These are phyloP conservation scores for Trypanosoma melophagium DNA, from an alignment of 208 protist species.

Conservation along the genomic window DNA sequence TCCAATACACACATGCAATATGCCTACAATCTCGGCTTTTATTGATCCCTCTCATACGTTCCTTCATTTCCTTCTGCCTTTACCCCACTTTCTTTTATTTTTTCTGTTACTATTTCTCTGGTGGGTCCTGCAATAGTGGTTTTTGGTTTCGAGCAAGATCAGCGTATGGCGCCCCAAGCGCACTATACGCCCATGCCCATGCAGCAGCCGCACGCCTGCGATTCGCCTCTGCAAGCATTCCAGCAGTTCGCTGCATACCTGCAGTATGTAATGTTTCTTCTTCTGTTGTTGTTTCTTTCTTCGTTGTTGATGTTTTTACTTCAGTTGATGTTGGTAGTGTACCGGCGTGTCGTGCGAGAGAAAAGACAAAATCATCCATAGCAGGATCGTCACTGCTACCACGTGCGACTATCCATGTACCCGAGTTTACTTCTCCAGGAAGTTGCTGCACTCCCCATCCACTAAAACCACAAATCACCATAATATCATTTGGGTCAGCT, in stretches of 20 bases:
- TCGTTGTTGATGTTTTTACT: neutral
- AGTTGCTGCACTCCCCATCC: conserved; percentile 79
- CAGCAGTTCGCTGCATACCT: no score
- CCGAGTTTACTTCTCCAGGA: conserved; percentile 63
- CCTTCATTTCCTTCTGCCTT: neutral
- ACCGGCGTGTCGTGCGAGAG: conserved; percentile 36
- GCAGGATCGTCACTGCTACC: conserved; percentile 29
- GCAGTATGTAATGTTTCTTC: neutral
- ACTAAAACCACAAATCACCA: conserved; percentile 76
- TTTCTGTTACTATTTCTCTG: neutral
- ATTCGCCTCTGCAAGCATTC: neutral
- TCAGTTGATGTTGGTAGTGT: conserved; percentile 6
- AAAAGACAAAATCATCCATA: conserved; percentile 55
- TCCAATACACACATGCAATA: no score
- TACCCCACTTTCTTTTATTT: neutral
- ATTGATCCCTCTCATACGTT: neutral
- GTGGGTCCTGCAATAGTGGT: conserved; percentile 12
- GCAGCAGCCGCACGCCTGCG: conserved; percentile 12
- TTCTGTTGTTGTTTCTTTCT: neutral
- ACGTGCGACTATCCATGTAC: conserved; percentile 66
- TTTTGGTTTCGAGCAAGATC: conserved; percentile 38
- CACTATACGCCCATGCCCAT: conserved; percentile 63
- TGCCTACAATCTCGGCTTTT: no score
- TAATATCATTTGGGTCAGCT: conserved; percentile 56
- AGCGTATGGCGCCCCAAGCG: conserved; percentile 51